Percentiles rank a stretch among this genome's conserved stretches.
Evolutionary conservation across 768 basidiomycete genomes (phyloP).

Genomic region (Podaxis pistillaris): DNA sequence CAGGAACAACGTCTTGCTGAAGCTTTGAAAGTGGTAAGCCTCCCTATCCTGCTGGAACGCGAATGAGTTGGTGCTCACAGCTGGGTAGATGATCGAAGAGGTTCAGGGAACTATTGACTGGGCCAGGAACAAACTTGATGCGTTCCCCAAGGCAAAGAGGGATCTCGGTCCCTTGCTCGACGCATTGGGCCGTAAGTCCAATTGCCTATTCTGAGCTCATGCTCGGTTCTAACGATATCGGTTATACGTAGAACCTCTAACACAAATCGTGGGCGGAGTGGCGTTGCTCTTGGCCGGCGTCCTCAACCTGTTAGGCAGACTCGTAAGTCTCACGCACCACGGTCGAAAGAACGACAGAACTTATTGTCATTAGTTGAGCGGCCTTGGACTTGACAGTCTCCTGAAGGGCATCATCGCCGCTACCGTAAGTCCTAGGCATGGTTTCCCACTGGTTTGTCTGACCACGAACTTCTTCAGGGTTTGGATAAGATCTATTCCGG

Average conservation of each 20-base stretch:
- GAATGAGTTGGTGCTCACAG: background rate
- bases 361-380: conserved; percentile 22
- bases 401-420: conserved; percentile 32
- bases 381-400: conserved; percentile 31
- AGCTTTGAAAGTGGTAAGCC: conserved; percentile 32
- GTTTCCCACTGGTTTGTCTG: background rate
- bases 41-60: background rate
- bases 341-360: background rate
- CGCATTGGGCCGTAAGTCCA: conserved; percentile 30
- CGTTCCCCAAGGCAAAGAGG: conserved; percentile 36
- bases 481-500: conserved; percentile 34
- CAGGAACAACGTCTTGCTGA: conserved; percentile 39
- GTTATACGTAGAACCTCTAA: conserved; percentile 28
- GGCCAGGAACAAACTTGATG: conserved; percentile 34
- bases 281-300: conserved; percentile 34
- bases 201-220: background rate
- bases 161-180: conserved; percentile 37
- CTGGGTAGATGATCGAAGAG: conserved; percentile 30
- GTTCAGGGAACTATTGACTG: conserved; percentile 38
- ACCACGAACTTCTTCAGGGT: conserved; percentile 19
- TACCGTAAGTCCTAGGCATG: conserved; percentile 18
- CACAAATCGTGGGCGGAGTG: conserved; percentile 38
- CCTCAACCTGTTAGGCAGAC: conserved; percentile 32
- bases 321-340: conserved; percentile 13
- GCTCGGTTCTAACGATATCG: background rate